A percentile compares a stretch with the other conserved stretches of the same genome.
Evolutionary conservation across 1,284 basidiomycete genomes (phyloP).

Genomic region (Earliella scabrosa): DNA sequence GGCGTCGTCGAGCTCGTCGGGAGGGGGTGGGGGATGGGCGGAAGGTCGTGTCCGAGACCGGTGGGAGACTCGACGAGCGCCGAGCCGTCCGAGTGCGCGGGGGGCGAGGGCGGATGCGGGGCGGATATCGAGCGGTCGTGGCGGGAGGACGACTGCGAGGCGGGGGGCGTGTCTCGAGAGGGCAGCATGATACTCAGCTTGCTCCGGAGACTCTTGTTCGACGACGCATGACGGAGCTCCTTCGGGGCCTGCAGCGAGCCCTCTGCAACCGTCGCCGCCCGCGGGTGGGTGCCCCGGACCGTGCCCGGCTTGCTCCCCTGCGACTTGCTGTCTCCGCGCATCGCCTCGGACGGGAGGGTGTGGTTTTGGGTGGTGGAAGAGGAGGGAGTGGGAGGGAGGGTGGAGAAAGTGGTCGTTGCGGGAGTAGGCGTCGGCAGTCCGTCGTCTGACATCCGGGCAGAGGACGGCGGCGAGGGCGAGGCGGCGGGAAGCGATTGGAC

Average conservation of each 20-base stretch:
- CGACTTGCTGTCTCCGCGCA: slow-evolving; percentile 28
- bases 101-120: slow-evolving; percentile 28
- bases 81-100: slow-evolving; percentile 30
- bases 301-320: slow-evolving; percentile 27
- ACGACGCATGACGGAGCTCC: slow-evolving; percentile 27
- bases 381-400: slow-evolving; percentile 23
- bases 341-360: slow-evolving; percentile 44
- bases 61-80: slow-evolving; percentile 57
- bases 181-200: slow-evolving; percentile 31
- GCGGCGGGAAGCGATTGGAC: slow-evolving; percentile 24
- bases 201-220: slow-evolving; percentile 30
- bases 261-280: slow-evolving; percentile 26
- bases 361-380: slow-evolving; percentile 34
- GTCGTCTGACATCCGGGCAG: slow-evolving; percentile 29
- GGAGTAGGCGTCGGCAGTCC: slow-evolving; percentile 38
- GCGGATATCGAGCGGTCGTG: slow-evolving; percentile 31
- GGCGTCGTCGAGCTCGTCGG: slow-evolving; percentile 25
- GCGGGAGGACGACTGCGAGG: slow-evolving; percentile 17
- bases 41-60: slow-evolving; percentile 31
- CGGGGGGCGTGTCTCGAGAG: slow-evolving; percentile 15
- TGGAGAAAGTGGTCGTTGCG: slow-evolving; percentile 28
- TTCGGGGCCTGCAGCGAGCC: slow-evolving; percentile 20
- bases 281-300: slow-evolving; percentile 18
- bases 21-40: slow-evolving; percentile 28
- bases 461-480: slow-evolving; percentile 7